Percentiles rank a stretch among this genome's conserved stretches.
These are phyloP conservation scores for Cytospora schulzeri DNA, from an alignment of 2,329 filamentous ascomycete genomes.

Conservation along the genomic window DNA sequence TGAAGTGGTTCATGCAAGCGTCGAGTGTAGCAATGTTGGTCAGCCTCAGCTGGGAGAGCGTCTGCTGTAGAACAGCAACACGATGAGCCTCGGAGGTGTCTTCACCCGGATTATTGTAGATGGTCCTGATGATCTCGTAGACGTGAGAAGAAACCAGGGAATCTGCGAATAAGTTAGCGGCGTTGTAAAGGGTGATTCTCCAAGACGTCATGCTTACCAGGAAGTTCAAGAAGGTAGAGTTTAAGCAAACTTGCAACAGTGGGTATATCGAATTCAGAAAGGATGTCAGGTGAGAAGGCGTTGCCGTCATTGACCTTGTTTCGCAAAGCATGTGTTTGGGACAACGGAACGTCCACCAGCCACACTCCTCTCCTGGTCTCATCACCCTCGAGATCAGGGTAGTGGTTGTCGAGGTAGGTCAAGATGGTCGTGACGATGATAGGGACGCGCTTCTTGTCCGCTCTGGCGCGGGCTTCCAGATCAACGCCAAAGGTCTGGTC, in stretches of 20 bases:
- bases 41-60: conserved; percentile 88
- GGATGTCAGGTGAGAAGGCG: conserved; percentile 70
- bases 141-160: conserved; percentile 98
- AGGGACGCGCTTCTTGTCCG: conserved; percentile 93
- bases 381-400: conserved; percentile 95
- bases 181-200: not conserved
- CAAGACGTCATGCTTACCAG: conserved; percentile 62
- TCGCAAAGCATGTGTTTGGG: conserved; percentile 82
- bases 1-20: conserved; percentile 97
- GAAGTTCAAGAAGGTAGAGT: conserved; percentile 91
- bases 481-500: conserved; percentile 98
- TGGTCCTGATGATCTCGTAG: conserved; percentile 97
- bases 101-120: conserved; percentile 73
- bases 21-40: conserved; percentile 99
- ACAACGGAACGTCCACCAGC: conserved; percentile 87
- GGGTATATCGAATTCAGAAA: conserved; percentile 89
- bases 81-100: conserved; percentile 72
- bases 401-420: conserved; percentile 94
- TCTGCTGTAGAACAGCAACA: conserved; percentile 90
- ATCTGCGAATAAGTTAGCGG: conserved; percentile 57
- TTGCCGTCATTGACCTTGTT: conserved; percentile 86
- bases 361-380: conserved; percentile 90
- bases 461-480: conserved; percentile 89
- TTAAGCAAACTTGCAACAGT: conserved; percentile 92
- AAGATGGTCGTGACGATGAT: conserved; percentile 89